These are phyloP conservation scores for Neoascochyta sp. DNA, from an alignment of 2,329 filamentous ascomycete genomes.

Conservation along the genomic window DNA sequence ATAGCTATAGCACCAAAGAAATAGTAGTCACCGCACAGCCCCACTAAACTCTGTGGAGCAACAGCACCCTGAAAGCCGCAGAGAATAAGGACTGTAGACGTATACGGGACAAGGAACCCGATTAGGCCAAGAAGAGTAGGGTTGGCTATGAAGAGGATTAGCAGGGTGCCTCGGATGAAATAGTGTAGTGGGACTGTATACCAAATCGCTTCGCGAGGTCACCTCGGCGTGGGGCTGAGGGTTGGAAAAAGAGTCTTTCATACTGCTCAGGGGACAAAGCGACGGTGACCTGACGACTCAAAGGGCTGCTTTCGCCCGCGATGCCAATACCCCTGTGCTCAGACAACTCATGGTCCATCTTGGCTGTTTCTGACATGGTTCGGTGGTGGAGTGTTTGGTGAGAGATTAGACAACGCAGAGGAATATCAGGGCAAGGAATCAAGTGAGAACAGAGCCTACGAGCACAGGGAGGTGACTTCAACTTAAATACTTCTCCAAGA, in stretches of 20 bases:
- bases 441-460: no score
- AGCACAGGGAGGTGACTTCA: no score
- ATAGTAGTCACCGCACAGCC: conserved; percentile 21
- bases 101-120: conserved; percentile 19
- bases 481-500: no score
- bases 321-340: conserved; percentile 11
- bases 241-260: conserved; percentile 23
- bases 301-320: conserved; percentile 5
- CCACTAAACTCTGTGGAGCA: conserved; percentile 15
- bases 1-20: conserved; percentile 21
- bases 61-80: conserved; percentile 20
- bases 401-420: no score
- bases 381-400: no score
- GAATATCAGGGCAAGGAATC: no score
- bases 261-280: conserved; percentile 18
- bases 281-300: conserved; percentile 20
- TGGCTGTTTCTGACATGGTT: conserved; percentile 12
- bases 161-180: neutral
- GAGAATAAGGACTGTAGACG: conserved; percentile 17
- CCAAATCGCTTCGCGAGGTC: conserved; percentile 20
- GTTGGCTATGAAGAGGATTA: conserved; percentile 9
- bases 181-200: no score
- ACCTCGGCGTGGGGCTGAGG: conserved; percentile 16
- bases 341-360: conserved; percentile 14
- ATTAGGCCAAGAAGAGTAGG: conserved; percentile 18